These are phyloP conservation scores for Pelargonium citronellum DNA, from an alignment of 441 rosid species.

Conservation along the genomic window DNA sequence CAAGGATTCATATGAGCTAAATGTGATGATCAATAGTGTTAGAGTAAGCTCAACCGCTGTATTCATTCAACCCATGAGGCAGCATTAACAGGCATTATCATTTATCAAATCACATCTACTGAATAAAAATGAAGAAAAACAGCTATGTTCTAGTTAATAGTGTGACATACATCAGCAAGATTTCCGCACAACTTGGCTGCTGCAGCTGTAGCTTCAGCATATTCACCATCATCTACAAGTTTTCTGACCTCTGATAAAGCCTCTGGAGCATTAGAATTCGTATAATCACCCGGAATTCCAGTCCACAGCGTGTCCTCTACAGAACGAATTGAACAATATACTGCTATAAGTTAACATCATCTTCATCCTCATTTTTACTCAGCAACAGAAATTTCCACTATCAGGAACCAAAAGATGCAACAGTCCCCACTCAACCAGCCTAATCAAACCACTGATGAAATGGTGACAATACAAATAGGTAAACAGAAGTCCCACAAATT, in stretches of 20 bases:
- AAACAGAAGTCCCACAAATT: background rate
- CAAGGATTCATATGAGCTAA: background rate
- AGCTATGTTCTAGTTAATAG: background rate
- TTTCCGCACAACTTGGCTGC: conserved; percentile 18
- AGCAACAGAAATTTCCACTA: background rate
- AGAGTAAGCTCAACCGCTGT: background rate
- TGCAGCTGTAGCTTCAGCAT: conserved; percentile 14
- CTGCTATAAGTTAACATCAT: conserved; percentile 1
- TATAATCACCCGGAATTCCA: conserved; percentile 18
- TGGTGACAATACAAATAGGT: background rate
- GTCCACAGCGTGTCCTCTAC: conserved; percentile 25
- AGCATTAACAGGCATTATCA: background rate
- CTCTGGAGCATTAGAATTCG: conserved; percentile 14
- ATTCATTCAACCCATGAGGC: background rate
- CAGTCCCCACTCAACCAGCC: background rate
- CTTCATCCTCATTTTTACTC: background rate
- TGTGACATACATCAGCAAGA: conserved; percentile 16
- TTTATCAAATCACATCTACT: background rate
- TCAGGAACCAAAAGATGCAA: background rate
- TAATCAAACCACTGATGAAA: background rate
- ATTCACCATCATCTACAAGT: conserved; percentile 20
- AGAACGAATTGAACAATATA: conserved; percentile 1
- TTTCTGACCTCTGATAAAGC: conserved; percentile 19
- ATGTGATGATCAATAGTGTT: background rate
- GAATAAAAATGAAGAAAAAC: background rate